A percentile compares a stretch with the other conserved stretches of the same genome.
Conservation (phyloP, 495 filamentous ascomycete species). For the Hypoxylon crocopeplum region DNA sequence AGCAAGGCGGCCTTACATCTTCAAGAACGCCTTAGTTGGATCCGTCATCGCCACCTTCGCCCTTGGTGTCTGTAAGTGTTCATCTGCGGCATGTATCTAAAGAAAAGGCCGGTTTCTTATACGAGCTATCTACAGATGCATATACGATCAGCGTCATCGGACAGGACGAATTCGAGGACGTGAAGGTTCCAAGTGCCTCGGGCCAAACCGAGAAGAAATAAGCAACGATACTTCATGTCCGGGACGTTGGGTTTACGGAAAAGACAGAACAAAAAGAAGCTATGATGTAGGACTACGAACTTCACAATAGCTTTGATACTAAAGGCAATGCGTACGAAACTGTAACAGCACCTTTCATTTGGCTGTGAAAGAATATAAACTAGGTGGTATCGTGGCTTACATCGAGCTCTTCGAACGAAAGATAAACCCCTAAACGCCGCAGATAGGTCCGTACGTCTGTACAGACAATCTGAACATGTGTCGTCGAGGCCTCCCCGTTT, state of each 20-base stretch:
- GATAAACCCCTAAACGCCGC: conserved; percentile 32
- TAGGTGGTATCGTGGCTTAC: conserved; percentile 38
- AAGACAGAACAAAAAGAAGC: background rate
- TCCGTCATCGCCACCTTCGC: conserved; percentile 70
- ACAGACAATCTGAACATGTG: conserved; percentile 30
- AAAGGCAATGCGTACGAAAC: conserved; percentile 1
- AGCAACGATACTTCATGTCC: conserved; percentile 4
- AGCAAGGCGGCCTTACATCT: conserved; percentile 86
- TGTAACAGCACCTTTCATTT: conserved; percentile 11
- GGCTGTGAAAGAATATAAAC: conserved; percentile 20
- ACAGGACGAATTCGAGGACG: conserved; percentile 98
- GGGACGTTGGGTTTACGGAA: background rate
- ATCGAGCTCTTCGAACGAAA: conserved; percentile 17
- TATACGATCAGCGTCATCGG: conserved; percentile 90
- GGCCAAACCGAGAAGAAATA: conserved; percentile 50
- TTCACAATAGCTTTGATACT: background rate
- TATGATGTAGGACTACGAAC: background rate
- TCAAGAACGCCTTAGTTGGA: conserved; percentile 86
- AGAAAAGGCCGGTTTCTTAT: background rate
- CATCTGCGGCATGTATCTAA: background rate
- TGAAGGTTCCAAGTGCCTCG: conserved; percentile 79
- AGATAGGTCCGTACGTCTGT: conserved; percentile 14
- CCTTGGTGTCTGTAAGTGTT: conserved; percentile 79
- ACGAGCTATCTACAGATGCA: conserved; percentile 62
- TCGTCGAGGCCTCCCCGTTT: conserved; percentile 19